Percentiles rank a stretch among this genome's conserved stretches.
Conservation (phyloP, 2,329 filamentous ascomycete species). For the Alternaria solani region DNA sequence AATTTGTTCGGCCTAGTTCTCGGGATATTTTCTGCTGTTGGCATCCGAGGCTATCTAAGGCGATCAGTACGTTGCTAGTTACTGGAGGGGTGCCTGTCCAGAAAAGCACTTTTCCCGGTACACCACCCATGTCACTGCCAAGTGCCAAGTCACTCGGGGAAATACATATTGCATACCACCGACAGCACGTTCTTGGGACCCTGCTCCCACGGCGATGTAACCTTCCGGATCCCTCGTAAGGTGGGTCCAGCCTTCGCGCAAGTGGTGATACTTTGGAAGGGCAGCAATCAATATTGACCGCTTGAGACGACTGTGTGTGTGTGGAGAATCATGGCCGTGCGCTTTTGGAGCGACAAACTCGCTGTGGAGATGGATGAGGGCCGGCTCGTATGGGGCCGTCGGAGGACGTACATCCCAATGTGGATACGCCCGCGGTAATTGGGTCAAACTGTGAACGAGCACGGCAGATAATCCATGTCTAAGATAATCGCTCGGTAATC, state of each 20-base stretch:
- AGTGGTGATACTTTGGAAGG: neutral
- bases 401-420: slow-evolving; percentile 2
- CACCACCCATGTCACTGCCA: neutral
- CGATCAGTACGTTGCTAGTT: neutral
- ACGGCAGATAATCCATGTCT: slow-evolving; percentile 1
- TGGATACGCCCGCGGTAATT: slow-evolving; percentile 5
- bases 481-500: neutral
- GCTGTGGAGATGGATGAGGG: neutral
- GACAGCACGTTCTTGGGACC: slow-evolving; percentile 3
- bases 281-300: neutral
- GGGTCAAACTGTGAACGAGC: neutral
- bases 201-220: slow-evolving; percentile 5
- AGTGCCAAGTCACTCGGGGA: slow-evolving; percentile 1
- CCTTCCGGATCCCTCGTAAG: neutral
- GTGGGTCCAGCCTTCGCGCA: neutral
- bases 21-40: neutral
- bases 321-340: neutral
- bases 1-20: neutral
- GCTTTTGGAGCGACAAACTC: neutral
- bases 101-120: neutral
- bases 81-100: neutral
- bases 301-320: neutral
- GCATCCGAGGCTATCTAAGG: neutral
- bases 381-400: neutral
- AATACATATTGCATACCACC: neutral